Base-by-base conservation (phyloP, 2,329 filamentous ascomycete genomes). In the Ophiostoma tasmaniense region DNA sequence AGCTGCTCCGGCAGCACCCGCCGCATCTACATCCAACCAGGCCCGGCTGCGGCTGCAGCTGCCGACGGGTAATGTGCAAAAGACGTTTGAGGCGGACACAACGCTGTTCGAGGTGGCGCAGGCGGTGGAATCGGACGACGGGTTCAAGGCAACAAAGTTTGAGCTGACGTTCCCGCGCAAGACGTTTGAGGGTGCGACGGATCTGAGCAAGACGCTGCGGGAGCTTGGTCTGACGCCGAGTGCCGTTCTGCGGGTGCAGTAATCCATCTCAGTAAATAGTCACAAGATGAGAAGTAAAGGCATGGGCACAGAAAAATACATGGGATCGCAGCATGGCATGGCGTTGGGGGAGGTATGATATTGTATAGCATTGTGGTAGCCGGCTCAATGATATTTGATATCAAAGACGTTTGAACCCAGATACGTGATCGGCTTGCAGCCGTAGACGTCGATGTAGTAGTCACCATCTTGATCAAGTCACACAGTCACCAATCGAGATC, bases 91-190 rank as follows among this genome's bases (percentile, higher is more conserved):
- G 0, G 93, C 91, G 6, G 92, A 96, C 70, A 96, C 93, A 2
- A 98, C 95, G 0, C 81, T 99, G 13, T 97, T 97, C 74, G 94
- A 99, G 80, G 89, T 99, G 66, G 93, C 91, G 0, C 87, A 93
- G 74, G 85, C 89, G 70, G 77, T 99, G 30, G 82, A 87, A 76
- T 79, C 85, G 66, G 92, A 97, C 76, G 88, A 86, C 66, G 92
- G 90, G 0, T 78, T 86, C 5, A 80, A 87, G 2, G 90, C 96
- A 17, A 85, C 82, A 30, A 92, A 87, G 74, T 97, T 99, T 77
- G 87, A 89, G 1, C 90, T 90, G 74, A 97, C 89, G 25, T 98
- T 96, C 75, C 95, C 95, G 0, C 88, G 87, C 76, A 97, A 97
- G 82, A 86, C 87, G 0, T 98, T 90, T 72, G 81, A 82, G 78